Conservation (phyloP, 371 early-diverging fungal species). For the Parasitella parasitica region DNA sequence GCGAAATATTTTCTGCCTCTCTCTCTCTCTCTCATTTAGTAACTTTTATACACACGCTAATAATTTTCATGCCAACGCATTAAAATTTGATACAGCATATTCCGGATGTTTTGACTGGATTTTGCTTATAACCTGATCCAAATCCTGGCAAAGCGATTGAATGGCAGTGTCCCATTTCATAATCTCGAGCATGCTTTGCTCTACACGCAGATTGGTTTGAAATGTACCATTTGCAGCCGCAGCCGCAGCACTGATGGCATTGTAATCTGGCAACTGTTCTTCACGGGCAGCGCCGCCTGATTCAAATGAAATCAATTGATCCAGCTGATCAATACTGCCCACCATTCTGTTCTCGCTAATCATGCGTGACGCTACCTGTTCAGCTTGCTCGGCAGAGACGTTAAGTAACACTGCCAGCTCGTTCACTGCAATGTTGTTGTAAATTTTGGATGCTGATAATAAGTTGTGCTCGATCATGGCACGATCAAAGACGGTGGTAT, state of each 20-base stretch:
- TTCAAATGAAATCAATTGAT: constrained; percentile 79
- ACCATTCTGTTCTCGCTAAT: constrained; percentile 86
- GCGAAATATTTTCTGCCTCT: too few species aligned
- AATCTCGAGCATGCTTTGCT: constrained; percentile 50
- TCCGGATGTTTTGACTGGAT: constrained; percentile 59
- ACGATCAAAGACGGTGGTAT: constrained; percentile 85
- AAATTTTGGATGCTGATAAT: constrained; percentile 81
- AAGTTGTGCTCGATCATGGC: constrained; percentile 96
- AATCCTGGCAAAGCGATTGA: constrained; percentile 58
- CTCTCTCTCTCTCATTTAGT: too few species aligned
- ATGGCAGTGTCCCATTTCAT: constrained; percentile 64
- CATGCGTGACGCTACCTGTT: constrained; percentile 83
- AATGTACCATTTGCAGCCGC: constrained; percentile 32
- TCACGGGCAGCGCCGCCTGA: constrained; percentile 52
- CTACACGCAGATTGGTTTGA: constrained; percentile 30
- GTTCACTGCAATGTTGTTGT: constrained; percentile 84
- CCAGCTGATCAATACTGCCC: constrained; percentile 91
- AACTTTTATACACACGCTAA: neutral
- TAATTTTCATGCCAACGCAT: constrained; percentile 4
- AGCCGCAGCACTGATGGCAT: constrained; percentile 30
- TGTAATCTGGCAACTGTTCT: constrained; percentile 24
- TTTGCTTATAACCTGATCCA: constrained; percentile 56
- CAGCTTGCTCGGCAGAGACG: constrained; percentile 80
- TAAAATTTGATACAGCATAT: constrained; percentile 24
- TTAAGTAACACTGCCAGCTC: constrained; percentile 80